Base-by-base conservation (phyloP, 2,329 filamentous ascomycete species). In the Aspergillus bombycis region DNA sequence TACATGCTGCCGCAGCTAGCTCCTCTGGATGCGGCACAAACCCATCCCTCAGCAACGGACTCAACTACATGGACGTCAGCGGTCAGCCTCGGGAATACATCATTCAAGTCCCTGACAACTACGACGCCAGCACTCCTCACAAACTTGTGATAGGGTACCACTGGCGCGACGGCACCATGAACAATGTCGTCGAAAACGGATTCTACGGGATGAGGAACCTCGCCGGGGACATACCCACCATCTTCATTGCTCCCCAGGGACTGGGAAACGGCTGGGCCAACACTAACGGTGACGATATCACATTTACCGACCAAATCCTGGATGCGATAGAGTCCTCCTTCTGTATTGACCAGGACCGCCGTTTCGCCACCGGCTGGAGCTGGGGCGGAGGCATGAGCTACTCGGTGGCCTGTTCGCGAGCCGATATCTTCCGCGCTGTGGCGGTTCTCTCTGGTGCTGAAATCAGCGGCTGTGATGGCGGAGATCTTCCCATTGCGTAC, bases 281-380 rank as follows among this genome's bases (percentile, higher is more conserved):
- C 34, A 16, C 5, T 14, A 36, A 36, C 34, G 34, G 34, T 16
- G 34, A 36, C 14, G 34, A 36, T 36, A 36, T 36, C 14, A 8
- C 70, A 0, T 81, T 83, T 62, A 71, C 81, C 43, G 76, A 81
- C 46, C 65, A 70, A 6, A 77, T 83, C 58, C 66, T 81, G 41
- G 70, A 74, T 32, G 72, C 71, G 11, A 70, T 82, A 34, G 75
- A 81, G 64, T 65, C 69, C 7, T 74, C 77, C 30, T 77, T 83
- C 46, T 83, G 82, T 64, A 70, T 83, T 32, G 75, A 84, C 62
- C 71, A 78, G 62, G 72, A 70, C 50, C 74, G 77, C 58, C 74
- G 79, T 61, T 83, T 82, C 70, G 74, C 79, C 30, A 79, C 79
- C 1, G 80, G 80, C n/a, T 83, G 80, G 70, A 80, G 77, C 63